Base-by-base conservation (phyloP, 78 protist genomes). In the Dictyostelium capitatum region DNA sequence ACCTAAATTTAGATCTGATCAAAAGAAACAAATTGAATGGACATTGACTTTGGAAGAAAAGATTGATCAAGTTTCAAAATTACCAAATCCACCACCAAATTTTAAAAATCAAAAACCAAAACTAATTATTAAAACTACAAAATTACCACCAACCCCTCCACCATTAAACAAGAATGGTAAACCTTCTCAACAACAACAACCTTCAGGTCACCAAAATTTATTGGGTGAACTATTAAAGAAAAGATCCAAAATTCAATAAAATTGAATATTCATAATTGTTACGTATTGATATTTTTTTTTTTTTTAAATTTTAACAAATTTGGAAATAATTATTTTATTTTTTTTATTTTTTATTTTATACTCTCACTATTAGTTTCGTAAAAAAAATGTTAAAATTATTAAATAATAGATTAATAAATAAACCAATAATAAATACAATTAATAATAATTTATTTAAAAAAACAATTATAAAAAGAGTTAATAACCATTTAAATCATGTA, bases 1-100 rank as follows among this genome's bases (percentile, higher is more conserved):
- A n/a, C 96, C 96, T 19, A 82, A 94, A 25, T 94, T 85, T 79
- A 94, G 89, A 82, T 32, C 89, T 17, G 96, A 94, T 20, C 96
- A 94, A 56, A 87, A 75, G 79, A 82, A 69, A 64, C 96, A 94
- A 84, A 53, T 54, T 12, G 96, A 93, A 50, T 87, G 93, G 93
- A 87, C 93, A 6, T 28, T 32, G 4, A 11, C 62, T 7, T n/a
- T 87, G 12, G 93, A 87, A 32, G 75, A 87, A 6, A 87, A 77
- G 23, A 87, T 87, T 51, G 93, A 87, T 19, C 84, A 77, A 30
- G 37, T 47, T 20, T 37, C 84, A 28, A 87, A 87, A 70, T 23
- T 11, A 23, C 82, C 91, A 25, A 32, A 17, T 43, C 56, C 59
- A 25, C 59, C 82, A 11, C 32, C 8, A 48, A 41, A 30, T 54